Evolutionary conservation across 1,284 basidiomycete genomes (phyloP), one percentile per base, ranked within the genome.

Genomic region (Marasmius tenuissimus): DNA sequence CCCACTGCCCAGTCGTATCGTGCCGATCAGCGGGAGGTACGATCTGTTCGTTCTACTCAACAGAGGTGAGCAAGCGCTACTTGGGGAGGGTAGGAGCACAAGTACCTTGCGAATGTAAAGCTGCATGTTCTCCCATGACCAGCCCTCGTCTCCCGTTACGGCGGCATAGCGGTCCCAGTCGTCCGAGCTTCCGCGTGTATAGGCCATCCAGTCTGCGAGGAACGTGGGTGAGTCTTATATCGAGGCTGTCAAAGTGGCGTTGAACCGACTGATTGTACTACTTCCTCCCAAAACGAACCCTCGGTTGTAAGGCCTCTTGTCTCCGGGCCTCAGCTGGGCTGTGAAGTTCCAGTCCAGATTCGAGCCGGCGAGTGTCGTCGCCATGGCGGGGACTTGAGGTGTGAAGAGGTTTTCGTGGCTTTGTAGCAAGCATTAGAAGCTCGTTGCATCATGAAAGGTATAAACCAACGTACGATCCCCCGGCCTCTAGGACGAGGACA

Each of bases 111-210:
- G 66, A 57, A 75, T 72, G 60, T 75, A 80, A 9, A 65, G 68
- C 48, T 74, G 68, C 8, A 81, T 61, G 6, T 63, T 62, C 5
- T 72, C 62, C 80, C 79, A 81, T 7, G 73, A 70, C 79, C 79
- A 81, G 1, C 76, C 75, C 5, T 59, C 10, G 61, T 81, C 79
- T 2, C 72, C 75, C 7, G 74, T 73, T 3, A 78, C 57, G 4
- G 60, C 61, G 6, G 80, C 79, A 58, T 69, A 77, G 9, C 72
- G 66, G 63, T 81, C 66, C 48, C 66, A 81, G 59, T 79, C 77
- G 34, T 79, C 78, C 20, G 69, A 50, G 3, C 77, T 72, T 4
- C 78, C 76, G 1, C 78, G 70, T 22, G 75, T 78, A 64, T 75
- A 81, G 10, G 70, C 69, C 71, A 79, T 69, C 40, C 70, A 72